Evolutionary conservation across 1,284 basidiomycete species (phyloP), one percentile per base, ranked within the genome.

Genomic region (Ustilago tritici): DNA sequence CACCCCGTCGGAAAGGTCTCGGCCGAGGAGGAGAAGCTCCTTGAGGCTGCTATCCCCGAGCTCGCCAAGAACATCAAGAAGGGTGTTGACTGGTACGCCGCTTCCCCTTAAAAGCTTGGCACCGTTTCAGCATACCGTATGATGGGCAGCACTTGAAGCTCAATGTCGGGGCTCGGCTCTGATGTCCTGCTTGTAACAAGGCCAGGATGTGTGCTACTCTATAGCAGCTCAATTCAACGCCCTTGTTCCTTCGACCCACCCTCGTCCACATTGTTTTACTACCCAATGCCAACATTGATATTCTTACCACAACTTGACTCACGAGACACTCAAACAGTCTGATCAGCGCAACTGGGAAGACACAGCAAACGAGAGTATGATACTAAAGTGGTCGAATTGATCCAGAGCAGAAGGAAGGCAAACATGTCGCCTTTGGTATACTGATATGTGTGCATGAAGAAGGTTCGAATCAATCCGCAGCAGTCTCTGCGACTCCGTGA

Each of bases 11-110:
- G 84, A 65, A 74, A 80, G 65, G 70, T 85, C 65, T 70, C 73
- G 31, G 78, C 67, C 40, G 85, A 86, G 71, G 85, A 86, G 80
- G 78, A 85, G 83, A 85, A 85, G 80, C 81, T 86, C 31, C 78
- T 86, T 61, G 82, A 86, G 66, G 83, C 83, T 46, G 78, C 77
- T 58, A 61, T 86, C 58, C 81, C 83, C 54, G 83, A 86, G 64
- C 83, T 86, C 61, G 80, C 76, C 64, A 86, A 85, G 84, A 85
- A 85, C 83, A 85, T 85, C 71, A 76, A 80, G 73, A 85, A 85
- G 81, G 84, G 84, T 78, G 76, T 83, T 52, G 69, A 80, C 52
- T 85, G 83, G 83, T 76, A 71, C 69, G 73, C 65, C 38, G 77
- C 81, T 56, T 76, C 75, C 65, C 80, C 81, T 50, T 84, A 82